These are phyloP conservation scores for Tilletia indica DNA, from an alignment of 1,284 basidiomycete species.

Conservation along the genomic window DNA sequence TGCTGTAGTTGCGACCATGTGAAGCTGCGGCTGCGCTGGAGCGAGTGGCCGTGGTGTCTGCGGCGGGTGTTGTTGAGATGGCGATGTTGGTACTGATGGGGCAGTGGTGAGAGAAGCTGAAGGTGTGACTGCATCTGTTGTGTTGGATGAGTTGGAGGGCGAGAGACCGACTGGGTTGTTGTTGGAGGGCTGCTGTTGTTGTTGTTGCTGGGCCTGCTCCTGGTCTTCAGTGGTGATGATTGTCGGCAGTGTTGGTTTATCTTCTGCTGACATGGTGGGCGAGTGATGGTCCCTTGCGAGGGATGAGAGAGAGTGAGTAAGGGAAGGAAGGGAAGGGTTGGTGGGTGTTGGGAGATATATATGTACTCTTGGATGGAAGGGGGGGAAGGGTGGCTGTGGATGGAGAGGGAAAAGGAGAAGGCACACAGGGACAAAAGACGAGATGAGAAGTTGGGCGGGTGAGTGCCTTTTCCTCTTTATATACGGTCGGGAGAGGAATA, in stretches of 20 bases:
- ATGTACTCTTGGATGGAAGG: no score
- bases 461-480: no score
- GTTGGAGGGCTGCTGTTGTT: background rate
- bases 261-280: background rate
- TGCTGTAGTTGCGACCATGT: slow-evolving; percentile 19
- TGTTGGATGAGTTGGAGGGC: background rate
- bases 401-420: no score
- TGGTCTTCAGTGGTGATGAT: slow-evolving; percentile 13
- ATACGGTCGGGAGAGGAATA: no score
- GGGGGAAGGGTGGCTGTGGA: no score
- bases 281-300: no score
- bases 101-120: background rate
- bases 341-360: no score
- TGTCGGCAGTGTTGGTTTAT: background rate
- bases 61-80: background rate
- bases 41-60: background rate
- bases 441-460: no score
- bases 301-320: background rate
- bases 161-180: background rate
- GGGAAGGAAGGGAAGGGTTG: background rate
- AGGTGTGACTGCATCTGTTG: background rate
- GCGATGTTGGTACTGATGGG: slow-evolving; percentile 10
- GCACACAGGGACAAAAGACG: no score
- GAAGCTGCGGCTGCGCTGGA: background rate
- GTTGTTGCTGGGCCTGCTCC: background rate